Evolutionary conservation across 306 rosid genomes (phyloP).

Genomic region (Cicer cuneatum): DNA sequence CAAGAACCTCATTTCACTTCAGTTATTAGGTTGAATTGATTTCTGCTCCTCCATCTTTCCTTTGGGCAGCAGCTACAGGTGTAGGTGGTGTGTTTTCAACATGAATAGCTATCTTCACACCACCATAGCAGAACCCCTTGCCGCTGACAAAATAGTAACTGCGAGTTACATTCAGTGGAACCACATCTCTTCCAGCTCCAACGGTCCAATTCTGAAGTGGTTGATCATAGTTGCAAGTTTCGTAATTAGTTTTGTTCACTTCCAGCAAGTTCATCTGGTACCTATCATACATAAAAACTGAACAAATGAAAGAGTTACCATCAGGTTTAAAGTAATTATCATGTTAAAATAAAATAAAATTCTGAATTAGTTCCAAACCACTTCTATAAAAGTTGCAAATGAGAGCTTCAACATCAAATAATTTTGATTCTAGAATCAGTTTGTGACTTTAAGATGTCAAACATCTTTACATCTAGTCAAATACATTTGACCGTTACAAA

Average conservation of each 20-base stretch:
- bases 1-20: slow-evolving; percentile 1
- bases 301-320: slow-evolving; percentile 13
- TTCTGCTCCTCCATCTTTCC: slow-evolving; percentile 39
- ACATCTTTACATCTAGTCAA: too few relatives aligned
- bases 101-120: slow-evolving; percentile 75
- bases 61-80: slow-evolving; percentile 50
- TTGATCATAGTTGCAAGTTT: slow-evolving; percentile 69
- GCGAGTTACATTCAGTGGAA: slow-evolving; percentile 78
- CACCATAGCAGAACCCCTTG: slow-evolving; percentile 85
- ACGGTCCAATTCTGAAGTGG: slow-evolving; percentile 78
- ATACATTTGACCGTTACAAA: too few relatives aligned
- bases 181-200: slow-evolving; percentile 96
- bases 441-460: too few relatives aligned
- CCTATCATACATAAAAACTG: slow-evolving; percentile 96
- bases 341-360: too few relatives aligned
- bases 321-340: neutral
- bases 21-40: neutral
- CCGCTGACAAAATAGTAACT: slow-evolving; percentile 78
- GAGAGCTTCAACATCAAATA: too few relatives aligned
- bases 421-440: too few relatives aligned
- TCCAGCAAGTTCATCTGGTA: slow-evolving; percentile 79
- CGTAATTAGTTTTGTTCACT: slow-evolving; percentile 88
- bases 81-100: slow-evolving; percentile 84
- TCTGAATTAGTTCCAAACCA: too few relatives aligned
- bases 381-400: too few relatives aligned